phyloP scores from a whole-genome alignment of 306 rosid genomes.

The Rubus idaeus region DNA sequence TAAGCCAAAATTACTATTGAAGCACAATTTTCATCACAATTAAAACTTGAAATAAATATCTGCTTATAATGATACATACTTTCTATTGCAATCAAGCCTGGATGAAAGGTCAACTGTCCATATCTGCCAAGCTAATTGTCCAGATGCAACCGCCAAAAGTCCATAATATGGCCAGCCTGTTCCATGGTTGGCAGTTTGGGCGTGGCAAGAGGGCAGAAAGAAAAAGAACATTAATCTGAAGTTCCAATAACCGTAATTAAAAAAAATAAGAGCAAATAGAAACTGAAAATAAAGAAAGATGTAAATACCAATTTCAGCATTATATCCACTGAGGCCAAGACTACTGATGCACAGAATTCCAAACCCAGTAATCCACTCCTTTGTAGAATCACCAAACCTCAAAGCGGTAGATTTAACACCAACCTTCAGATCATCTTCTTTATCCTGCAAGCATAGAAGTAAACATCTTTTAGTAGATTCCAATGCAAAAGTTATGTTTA shows the following conservation, averaged over 20 bases:
- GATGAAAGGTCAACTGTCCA: conserved; percentile 70
- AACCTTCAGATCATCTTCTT: conserved; percentile 85
- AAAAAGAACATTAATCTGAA: conserved; percentile 8
- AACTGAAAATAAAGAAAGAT: background rate
- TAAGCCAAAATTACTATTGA: background rate
- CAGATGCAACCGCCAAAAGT: conserved; percentile 72
- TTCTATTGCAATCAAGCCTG: conserved; percentile 74
- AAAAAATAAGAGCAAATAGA: background rate
- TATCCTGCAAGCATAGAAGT: conserved; percentile 57
- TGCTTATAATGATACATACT: conserved; percentile 43
- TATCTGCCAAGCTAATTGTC: conserved; percentile 89
- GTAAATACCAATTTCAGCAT: conserved; percentile 64
- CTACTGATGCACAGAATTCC: conserved; percentile 68
- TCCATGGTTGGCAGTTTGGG: conserved; percentile 20
- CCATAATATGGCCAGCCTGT: conserved; percentile 89
- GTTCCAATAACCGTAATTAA: background rate
- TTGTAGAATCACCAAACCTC: conserved; percentile 80
- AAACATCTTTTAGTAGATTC: background rate
- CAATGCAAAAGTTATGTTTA: background rate
- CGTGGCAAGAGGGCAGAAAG: background rate
- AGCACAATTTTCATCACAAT: background rate
- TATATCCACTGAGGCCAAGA: conserved; percentile 79
- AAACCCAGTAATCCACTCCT: conserved; percentile 77
- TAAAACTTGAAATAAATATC: background rate
- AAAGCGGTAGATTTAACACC: conserved; percentile 97